Percentiles rank a stretch among this genome's conserved stretches.
These are phyloP conservation scores for Penicillium sp. DNA, from an alignment of 2,329 filamentous ascomycete species.

Conservation along the genomic window DNA sequence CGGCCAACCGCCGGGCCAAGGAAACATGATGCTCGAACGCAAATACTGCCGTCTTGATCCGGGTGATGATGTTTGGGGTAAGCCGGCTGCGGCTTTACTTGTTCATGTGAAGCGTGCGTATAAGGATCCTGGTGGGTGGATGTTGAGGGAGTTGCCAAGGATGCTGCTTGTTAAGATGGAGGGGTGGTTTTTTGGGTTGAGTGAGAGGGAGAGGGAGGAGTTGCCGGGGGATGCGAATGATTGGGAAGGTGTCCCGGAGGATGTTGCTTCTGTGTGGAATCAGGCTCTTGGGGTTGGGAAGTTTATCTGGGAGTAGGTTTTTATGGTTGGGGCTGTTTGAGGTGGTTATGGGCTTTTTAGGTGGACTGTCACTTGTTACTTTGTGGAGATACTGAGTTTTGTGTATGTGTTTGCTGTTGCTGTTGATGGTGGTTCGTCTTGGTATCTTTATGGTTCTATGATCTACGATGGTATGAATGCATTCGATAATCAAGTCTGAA, in stretches of 20 bases:
- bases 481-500: no score
- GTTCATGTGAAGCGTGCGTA: background rate
- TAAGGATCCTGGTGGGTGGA: background rate
- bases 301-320: background rate
- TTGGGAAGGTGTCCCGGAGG: background rate
- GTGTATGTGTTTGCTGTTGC: no score
- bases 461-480: no score
- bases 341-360: no score
- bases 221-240: background rate
- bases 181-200: background rate
- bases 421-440: no score
- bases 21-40: background rate
- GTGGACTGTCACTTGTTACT: no score
- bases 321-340: background rate
- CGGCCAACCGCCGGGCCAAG: background rate
- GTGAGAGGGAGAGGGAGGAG: background rate
- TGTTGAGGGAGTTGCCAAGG: background rate
- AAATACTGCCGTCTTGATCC: constrained; percentile 1
- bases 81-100: background rate
- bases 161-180: background rate
- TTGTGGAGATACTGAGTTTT: no score
- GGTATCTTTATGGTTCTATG: no score
- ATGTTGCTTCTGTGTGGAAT: background rate
- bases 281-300: background rate
- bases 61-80: background rate